phyloP scores from a whole-genome alignment of 176 grass and related monocot genomes.

The Puya raimondii region DNA sequence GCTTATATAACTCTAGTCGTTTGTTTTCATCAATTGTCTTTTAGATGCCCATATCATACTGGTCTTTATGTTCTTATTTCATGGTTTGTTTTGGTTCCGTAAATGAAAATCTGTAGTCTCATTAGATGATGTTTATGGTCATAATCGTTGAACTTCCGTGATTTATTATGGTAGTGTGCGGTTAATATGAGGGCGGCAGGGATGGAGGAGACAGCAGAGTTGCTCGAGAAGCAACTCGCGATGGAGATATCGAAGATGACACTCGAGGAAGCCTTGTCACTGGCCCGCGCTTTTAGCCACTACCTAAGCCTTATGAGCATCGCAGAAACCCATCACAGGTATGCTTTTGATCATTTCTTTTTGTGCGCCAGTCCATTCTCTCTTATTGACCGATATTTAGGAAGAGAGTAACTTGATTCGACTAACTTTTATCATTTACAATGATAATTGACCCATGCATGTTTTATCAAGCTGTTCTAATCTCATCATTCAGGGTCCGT shows the following conservation, averaged over 20 bases:
- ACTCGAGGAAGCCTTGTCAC: constrained; percentile 55
- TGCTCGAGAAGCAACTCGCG: constrained; percentile 70
- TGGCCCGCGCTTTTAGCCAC: constrained; percentile 85
- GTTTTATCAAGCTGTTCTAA: background rate
- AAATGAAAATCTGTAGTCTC: too few species aligned
- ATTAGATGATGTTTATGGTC: background rate
- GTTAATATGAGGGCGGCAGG: constrained; percentile 62
- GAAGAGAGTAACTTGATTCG: background rate
- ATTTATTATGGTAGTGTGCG: constrained; percentile 41
- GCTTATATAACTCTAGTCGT: too few species aligned
- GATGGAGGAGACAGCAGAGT: constrained; percentile 59
- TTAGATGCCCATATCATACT: too few species aligned
- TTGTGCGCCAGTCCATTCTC: background rate
- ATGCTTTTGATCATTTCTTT: constrained; percentile 16
- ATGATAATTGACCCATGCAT: background rate
- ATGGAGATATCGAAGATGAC: constrained; percentile 63
- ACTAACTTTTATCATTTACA: too few species aligned
- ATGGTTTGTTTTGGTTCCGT: too few species aligned
- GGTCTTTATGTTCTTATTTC: too few species aligned
- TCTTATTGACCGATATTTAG: background rate
- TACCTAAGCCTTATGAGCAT: constrained; percentile 86
- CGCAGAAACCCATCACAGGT: constrained; percentile 86
- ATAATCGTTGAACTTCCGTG: background rate
- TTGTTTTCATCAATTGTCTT: background rate
- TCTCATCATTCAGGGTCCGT: constrained; percentile 38